Base-by-base conservation (phyloP, 1,284 basidiomycete species). In the Melampsora larici-populina region DNA sequence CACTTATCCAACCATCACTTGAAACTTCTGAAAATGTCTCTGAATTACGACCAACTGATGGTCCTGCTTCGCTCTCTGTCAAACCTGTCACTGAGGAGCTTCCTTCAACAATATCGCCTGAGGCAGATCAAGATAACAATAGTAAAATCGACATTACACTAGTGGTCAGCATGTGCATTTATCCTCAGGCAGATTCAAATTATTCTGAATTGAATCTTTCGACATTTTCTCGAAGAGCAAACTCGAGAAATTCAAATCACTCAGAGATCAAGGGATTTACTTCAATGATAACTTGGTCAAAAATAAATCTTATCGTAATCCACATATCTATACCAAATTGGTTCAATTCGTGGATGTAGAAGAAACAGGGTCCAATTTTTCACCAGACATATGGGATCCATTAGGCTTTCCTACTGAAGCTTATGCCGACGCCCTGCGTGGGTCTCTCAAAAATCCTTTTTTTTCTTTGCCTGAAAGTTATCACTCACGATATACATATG, bases 201-300 rank as follows among this genome's bases (percentile, higher is more conserved):
- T 43, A 60, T n/a, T 60, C 29, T 60, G 21, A 31, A 31, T 24
- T n/a, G 36, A 17, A 29, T 17, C 33, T 36, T 43, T 43, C 43
- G 43, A 43, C 11, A 43, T 55, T 31, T 21, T 51, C 1, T 62
- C 29, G 17, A 31, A 80, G 51, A 79, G 76, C 17, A 81, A 89
- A 90, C 78, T 98, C 91, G 82, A 88, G 89, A 78, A 83, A 85
- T 6, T 88, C 94, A 77, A 96, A 93, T 83, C 85, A 82, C 67
- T 83, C 55, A 82, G 90, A 79, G 87, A 88, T 76, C 88, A 91
- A n/a, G 86, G 85, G 0, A 90, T 90, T 79, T 94, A 97, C 83
- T 97, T 97, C 86, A 98, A 98, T 83, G 92, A 94, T 83, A 92
- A 92, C 0, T 88, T 99, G 48, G 91, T 95, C 89, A 88, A 89